Base-by-base conservation (phyloP, 169 alveolate genomes). In the Plasmodium billcollinsi region DNA sequence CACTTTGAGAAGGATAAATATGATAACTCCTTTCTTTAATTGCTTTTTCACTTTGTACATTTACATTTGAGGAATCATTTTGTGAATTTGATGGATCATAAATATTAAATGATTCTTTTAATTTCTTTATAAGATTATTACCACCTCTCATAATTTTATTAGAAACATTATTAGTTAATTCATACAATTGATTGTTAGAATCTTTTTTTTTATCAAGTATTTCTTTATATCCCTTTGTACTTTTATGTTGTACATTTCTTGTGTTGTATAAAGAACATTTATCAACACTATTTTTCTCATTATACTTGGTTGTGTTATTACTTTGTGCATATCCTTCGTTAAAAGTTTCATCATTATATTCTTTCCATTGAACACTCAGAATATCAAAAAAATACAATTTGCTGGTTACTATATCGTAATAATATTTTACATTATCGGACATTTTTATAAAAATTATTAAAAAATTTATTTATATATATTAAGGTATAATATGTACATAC, bases 351-450 rank as follows among this genome's bases (percentile, higher is more conserved):
- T 62, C 71, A 18, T 62, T 74, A 24, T 47, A 67, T 43, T 69
- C 88, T 86, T 52, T 73, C 88, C 88, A 73, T 62, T 52, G 76
- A 15, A 66, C 71, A n/a, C 58, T 61, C n/a, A 62, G 50, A 20
- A 59, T 50, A 61, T 86, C 92, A 50, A 59, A 86, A 50, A 45
- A 71, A 86, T 88, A 86, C 76, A 86, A 86, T 74, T 71, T 86
- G 74, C 62, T 58, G 52, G 69, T 69, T 56, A 43, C 58, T 49
- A 59, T 49, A 50, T 83, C 83, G 52, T 69, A 83, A 59, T 83
- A 83, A 56, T 52, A 83, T 18, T 61, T 83, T 33, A 61, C 61
- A 69, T 70, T 39, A 6, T 69, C 56, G 50, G 80, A n/a, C 91
- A 83, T 83, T 52, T 83, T 58, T 33, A 5, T 39, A 39, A 39